Evolutionary conservation across 139 green algal genomes (phyloP).

Genomic region (Chlorella vulgaris): DNA sequence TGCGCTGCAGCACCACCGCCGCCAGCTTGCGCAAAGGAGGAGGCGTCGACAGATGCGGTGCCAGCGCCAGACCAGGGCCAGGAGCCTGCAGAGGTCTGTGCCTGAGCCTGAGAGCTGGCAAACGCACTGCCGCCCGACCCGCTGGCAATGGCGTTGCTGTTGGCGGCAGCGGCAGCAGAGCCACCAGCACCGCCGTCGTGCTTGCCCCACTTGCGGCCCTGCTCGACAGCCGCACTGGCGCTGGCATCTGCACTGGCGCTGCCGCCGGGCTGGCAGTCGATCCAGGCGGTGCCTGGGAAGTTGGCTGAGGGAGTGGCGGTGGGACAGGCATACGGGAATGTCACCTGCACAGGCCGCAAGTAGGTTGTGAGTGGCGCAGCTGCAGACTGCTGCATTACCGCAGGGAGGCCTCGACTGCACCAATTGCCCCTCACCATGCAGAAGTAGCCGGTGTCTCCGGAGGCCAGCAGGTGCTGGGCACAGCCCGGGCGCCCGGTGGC

Average conservation of each 20-base stretch:
- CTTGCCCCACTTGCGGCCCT: neutral
- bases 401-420: too few species aligned
- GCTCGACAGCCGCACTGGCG: neutral
- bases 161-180: neutral
- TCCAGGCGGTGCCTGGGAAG: conserved; percentile 12
- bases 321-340: neutral
- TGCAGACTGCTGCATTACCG: too few species aligned
- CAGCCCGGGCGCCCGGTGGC: neutral
- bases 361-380: neutral
- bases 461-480: neutral
- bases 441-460: conserved; percentile 2
- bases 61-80: too few species aligned
- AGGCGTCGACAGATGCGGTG: neutral
- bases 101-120: neutral
- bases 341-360: neutral
- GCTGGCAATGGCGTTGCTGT: neutral
- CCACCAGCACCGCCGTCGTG: neutral
- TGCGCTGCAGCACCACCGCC: neutral
- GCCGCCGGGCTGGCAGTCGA: conserved; percentile 14
- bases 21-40: neutral
- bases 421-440: conserved; percentile 23
- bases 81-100: neutral
- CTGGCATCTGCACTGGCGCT: neutral
- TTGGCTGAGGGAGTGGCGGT: neutral
- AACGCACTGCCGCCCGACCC: neutral